These are phyloP conservation scores for Takashimella koratensis DNA, from an alignment of 1,284 basidiomycete species.

Conservation along the genomic window DNA sequence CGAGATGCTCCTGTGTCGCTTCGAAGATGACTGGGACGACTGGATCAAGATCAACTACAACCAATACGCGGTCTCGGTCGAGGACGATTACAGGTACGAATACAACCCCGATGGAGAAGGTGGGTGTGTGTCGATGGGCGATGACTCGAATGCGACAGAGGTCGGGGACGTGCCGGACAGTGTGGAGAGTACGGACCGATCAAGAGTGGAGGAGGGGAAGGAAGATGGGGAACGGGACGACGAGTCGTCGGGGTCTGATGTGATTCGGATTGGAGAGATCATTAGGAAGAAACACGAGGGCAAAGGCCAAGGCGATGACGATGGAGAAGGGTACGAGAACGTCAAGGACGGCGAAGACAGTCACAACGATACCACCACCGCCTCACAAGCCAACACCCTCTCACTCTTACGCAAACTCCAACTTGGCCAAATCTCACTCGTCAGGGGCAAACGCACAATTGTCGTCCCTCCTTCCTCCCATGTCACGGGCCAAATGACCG, in stretches of 20 bases:
- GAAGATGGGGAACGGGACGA: too few species aligned
- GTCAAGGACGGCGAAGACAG: too few species aligned
- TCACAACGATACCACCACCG: background rate
- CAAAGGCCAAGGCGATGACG: too few species aligned
- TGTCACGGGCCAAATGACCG: background rate
- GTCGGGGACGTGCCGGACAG: too few species aligned
- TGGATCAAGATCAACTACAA: constrained; percentile 13
- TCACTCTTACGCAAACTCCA: background rate
- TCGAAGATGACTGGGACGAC: constrained; percentile 20
- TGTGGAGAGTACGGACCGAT: too few species aligned
- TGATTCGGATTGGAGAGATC: too few species aligned
- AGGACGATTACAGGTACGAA: background rate
- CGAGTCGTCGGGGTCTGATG: background rate
- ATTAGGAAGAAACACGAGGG: too few species aligned
- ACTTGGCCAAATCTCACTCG: background rate
- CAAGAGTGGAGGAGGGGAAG: too few species aligned
- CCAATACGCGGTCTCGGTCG: background rate
- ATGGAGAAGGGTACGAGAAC: too few species aligned
- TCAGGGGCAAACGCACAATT: background rate
- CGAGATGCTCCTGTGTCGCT: constrained; percentile 17
- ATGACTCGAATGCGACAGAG: background rate
- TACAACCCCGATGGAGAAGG: background rate
- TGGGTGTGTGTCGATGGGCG: background rate
- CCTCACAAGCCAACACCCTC: background rate
- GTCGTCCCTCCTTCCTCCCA: background rate